phyloP scores from a whole-genome alignment of 2,329 filamentous ascomycete genomes.

The Pseudonectria buxi region DNA sequence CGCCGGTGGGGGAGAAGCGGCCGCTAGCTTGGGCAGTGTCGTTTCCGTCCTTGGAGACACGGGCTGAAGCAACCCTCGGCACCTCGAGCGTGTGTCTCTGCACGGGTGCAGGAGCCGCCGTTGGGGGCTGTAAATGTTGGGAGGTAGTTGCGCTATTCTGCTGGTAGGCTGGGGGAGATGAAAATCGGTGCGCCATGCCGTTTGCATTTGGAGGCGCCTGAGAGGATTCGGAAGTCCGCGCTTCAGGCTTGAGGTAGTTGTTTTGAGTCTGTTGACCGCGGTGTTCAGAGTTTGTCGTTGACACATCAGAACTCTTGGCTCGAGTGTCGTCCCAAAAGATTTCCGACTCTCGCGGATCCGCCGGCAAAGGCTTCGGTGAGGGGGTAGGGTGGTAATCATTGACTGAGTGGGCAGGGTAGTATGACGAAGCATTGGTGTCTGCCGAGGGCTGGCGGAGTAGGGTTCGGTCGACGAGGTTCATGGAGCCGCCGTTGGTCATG shows the following conservation, averaged over 20 bases:
- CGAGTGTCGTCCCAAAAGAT: too few relatives aligned
- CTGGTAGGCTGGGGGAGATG: slow-evolving; percentile 55
- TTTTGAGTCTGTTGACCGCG: background rate
- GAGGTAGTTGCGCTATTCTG: slow-evolving; percentile 36
- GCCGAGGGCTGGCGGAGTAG: slow-evolving; percentile 13
- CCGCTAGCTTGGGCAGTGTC: slow-evolving; percentile 65
- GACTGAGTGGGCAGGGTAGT: background rate
- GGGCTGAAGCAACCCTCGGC: slow-evolving; percentile 58
- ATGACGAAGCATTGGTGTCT: slow-evolving; percentile 14
- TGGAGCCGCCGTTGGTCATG: slow-evolving; percentile 23
- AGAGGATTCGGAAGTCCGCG: slow-evolving; percentile 21
- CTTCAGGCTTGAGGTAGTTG: slow-evolving; percentile 13
- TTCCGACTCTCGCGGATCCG: too few relatives aligned
- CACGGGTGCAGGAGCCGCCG: slow-evolving; percentile 51
- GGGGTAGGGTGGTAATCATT: background rate
- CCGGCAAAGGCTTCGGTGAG: too few relatives aligned
- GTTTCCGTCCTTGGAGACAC: slow-evolving; percentile 65
- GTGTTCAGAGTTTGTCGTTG: too few relatives aligned
- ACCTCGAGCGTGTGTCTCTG: slow-evolving; percentile 88
- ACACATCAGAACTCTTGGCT: too few relatives aligned
- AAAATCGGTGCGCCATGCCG: slow-evolving; percentile 50
- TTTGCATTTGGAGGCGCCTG: slow-evolving; percentile 17
- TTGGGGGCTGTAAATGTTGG: slow-evolving; percentile 41
- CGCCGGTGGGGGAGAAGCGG: slow-evolving; percentile 66
- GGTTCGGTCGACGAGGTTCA: slow-evolving; percentile 24